Base-by-base conservation (phyloP, 306 rosid species). In the Canavalia gladiata region DNA sequence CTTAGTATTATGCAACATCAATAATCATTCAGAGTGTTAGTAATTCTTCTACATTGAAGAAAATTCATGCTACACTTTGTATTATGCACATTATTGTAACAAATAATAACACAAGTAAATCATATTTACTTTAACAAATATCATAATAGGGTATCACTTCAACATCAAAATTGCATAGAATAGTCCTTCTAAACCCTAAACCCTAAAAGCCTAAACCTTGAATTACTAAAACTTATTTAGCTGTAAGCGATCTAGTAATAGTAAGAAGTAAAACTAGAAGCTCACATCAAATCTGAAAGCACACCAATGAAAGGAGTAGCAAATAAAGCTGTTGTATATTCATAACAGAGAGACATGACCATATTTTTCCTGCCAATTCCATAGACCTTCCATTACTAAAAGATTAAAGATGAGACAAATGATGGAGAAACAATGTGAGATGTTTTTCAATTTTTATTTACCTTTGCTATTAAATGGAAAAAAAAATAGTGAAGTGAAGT, bases 211-310 rank as follows among this genome's bases (percentile, higher is more conserved):
- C 28, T 18, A 18, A 76, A 28, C 34, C 4, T 47, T 35, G 75
- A 70, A 75, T 49, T 13, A 8, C 70, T n/a, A 47, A 50, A 79
- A 84, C 45, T 37, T 62, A 50, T 34, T 57, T 31, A 71, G 59
- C 68, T 33, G 33, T 49, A 46, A 30, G 12, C 6, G 72, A 72
- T 79, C 37, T 46, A 66, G 46, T 13, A 82, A 75, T 31, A 75
- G 30, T 35, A 9, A 80, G 25, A 18, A 18, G 77, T 57, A 29
- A 76, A 83, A 80, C 9, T 37, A 60, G 30, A 28, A 39, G 43
- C 92, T 91, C 89, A 90, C 98, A 90, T 89, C 71, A 93, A 77
- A 93, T 95, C 98, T 4, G 94, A 91, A 75, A 95, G 85, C 81
- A 86, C 76, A 75, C 99, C 97, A 67, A 91, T 75, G 63, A 90